A percentile compares a stretch with the other conserved stretches of the same genome.
These are phyloP conservation scores for Ascochyta lentis DNA, from an alignment of 2,329 filamentous ascomycete genomes.

Conservation along the genomic window DNA sequence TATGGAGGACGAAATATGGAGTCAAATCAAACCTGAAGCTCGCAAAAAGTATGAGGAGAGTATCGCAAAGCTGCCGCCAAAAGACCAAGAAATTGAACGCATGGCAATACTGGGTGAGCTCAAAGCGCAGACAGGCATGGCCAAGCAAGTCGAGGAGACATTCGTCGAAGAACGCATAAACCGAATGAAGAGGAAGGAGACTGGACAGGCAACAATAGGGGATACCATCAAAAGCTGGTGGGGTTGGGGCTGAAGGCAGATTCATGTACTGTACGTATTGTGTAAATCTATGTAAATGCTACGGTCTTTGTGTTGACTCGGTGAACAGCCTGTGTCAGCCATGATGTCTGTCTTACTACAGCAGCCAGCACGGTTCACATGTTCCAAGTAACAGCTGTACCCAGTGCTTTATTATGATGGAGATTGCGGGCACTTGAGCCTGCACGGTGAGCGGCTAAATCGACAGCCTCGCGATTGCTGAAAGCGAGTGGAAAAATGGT, in stretches of 20 bases:
- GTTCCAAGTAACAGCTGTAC: no score
- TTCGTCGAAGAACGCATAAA: constrained; percentile 46
- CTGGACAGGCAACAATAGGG: constrained; percentile 46
- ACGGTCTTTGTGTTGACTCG: constrained; percentile 2
- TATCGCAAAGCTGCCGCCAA: constrained; percentile 35
- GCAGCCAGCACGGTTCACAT: no score
- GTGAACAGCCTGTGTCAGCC: neutral
- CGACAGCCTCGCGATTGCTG: no score
- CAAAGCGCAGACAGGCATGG: constrained; percentile 37
- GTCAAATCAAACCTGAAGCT: constrained; percentile 38
- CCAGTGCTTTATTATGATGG: no score
- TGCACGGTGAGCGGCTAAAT: no score
- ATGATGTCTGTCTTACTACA: neutral
- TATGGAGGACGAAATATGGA: constrained; percentile 38
- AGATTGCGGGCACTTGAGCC: no score
- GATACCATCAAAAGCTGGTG: constrained; percentile 48
- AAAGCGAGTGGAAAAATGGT: no score
- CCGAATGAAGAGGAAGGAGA: constrained; percentile 44
- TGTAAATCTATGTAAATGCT: constrained; percentile 11
- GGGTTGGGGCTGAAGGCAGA: constrained; percentile 40
- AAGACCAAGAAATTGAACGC: constrained; percentile 44
- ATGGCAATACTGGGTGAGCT: constrained; percentile 45
- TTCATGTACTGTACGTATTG: constrained; percentile 15
- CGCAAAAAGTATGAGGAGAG: constrained; percentile 43
- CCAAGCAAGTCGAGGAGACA: constrained; percentile 41